Conservation (phyloP, 208 protist species). For the Porcisia hertigi region DNA sequence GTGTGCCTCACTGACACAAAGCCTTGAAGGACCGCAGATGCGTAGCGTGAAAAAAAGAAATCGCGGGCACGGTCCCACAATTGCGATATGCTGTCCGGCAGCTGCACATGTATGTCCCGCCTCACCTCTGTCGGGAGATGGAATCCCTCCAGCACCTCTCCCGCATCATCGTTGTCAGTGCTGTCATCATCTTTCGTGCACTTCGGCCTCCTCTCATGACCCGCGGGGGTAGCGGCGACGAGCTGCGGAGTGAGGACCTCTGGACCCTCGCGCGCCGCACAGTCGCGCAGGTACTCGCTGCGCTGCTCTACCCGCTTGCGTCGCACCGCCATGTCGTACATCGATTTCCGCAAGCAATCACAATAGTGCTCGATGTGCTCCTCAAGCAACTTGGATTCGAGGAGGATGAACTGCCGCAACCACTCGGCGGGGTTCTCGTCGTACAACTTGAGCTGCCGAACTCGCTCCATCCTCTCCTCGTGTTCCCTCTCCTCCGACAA, state of each 20-base stretch:
- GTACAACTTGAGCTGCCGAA: conserved; percentile 9
- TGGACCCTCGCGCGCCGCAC: background rate
- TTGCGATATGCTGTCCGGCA: conserved; percentile 11
- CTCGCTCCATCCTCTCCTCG: conserved; percentile 2
- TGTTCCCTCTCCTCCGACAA: background rate
- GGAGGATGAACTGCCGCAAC: background rate
- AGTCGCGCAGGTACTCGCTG: conserved; percentile 3
- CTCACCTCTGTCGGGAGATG: conserved; percentile 8
- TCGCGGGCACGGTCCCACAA: background rate
- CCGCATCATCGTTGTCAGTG: background rate
- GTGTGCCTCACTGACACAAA: background rate
- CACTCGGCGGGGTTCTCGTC: background rate
- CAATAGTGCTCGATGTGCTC: conserved; percentile 4
- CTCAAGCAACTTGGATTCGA: background rate
- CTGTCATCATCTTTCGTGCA: background rate
- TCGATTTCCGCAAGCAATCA: background rate
- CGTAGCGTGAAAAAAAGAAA: conserved; percentile 19
- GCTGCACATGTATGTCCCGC: background rate
- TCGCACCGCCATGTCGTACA: conserved; percentile 6
- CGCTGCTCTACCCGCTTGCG: conserved; percentile 17
- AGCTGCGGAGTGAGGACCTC: background rate
- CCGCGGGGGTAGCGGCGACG: background rate
- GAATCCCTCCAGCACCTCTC: background rate
- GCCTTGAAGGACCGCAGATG: conserved; percentile 1
- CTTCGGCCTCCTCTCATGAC: background rate